A percentile compares a stretch with the other conserved stretches of the same genome.
Evolutionary conservation across 2,329 filamentous ascomycete species (phyloP).

Genomic region (Clarireedia homoeocarpa): DNA sequence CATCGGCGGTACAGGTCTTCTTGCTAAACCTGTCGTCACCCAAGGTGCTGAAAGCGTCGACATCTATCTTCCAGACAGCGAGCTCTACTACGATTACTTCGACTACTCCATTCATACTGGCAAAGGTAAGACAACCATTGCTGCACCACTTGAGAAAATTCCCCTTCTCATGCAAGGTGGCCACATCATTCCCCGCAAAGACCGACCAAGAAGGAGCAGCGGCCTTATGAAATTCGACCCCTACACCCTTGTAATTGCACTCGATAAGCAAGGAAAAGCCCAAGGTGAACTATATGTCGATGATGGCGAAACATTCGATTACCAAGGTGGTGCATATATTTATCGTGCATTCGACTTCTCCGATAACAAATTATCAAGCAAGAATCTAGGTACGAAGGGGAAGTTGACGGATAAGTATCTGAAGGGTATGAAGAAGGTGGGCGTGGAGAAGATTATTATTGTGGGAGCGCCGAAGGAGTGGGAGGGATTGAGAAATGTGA

Average conservation of each 20-base stretch:
- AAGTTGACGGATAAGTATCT: conserved; percentile 65
- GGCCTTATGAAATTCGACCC: conserved; percentile 91
- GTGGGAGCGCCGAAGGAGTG: conserved; percentile 71
- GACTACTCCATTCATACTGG: conserved; percentile 68
- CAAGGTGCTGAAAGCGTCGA: conserved; percentile 66
- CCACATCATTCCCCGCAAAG: conserved; percentile 84
- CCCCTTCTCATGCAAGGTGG: conserved; percentile 89
- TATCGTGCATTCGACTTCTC: conserved; percentile 69
- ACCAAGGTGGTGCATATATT: conserved; percentile 78
- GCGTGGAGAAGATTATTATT: conserved; percentile 76
- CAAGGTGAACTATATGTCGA: conserved; percentile 83
- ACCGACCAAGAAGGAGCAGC: conserved; percentile 76
- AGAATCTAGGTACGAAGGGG: conserved; percentile 51
- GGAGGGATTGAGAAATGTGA: conserved; percentile 55
- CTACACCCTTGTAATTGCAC: conserved; percentile 78
- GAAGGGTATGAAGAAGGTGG: conserved; percentile 69
- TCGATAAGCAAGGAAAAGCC: conserved; percentile 62
- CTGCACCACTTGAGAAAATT: conserved; percentile 76
- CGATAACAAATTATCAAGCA: conserved; percentile 54
- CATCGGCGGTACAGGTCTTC: conserved; percentile 75
- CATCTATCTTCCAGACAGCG: conserved; percentile 81
- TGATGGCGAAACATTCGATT: conserved; percentile 89
- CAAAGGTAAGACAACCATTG: conserved; percentile 60
- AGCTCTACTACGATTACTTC: conserved; percentile 94
- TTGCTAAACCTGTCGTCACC: conserved; percentile 84